Conservation (phyloP, 257 asterid species). For the Ligustrum vulgare region DNA sequence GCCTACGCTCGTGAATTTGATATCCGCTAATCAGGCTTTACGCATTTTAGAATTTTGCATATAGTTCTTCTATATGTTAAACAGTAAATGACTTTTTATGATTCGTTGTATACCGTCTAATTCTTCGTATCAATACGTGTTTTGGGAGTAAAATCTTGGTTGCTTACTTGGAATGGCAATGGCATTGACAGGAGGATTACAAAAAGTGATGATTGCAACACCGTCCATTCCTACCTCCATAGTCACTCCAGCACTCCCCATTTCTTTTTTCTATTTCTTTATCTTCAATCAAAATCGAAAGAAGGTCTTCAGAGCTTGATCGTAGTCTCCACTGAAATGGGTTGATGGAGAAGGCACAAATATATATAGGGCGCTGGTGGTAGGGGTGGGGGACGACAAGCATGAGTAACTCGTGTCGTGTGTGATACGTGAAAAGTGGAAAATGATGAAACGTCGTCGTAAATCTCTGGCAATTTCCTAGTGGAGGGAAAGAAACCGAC, state of each 20-base stretch:
- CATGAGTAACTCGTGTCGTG: background rate
- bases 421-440: background rate
- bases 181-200: constrained; percentile 53
- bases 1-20: too few relatives aligned
- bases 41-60: too few relatives aligned
- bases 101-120: background rate
- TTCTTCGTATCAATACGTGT: background rate
- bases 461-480: background rate
- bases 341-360: background rate
- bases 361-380: background rate
- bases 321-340: background rate
- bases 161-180: constrained; percentile 44
- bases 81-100: too few relatives aligned
- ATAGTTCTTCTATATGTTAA: too few relatives aligned
- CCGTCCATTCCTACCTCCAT: constrained; percentile 52
- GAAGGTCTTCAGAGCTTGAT: background rate
- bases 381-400: too few relatives aligned
- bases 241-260: constrained; percentile 35
- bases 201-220: constrained; percentile 43
- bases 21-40: too few relatives aligned
- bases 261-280: background rate
- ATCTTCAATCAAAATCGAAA: background rate
- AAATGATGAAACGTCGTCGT: too few relatives aligned
- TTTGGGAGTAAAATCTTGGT: background rate
- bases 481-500: background rate